These are phyloP conservation scores for Arthroderma uncinatum DNA, from an alignment of 2,329 filamentous ascomycete species.

Conservation along the genomic window DNA sequence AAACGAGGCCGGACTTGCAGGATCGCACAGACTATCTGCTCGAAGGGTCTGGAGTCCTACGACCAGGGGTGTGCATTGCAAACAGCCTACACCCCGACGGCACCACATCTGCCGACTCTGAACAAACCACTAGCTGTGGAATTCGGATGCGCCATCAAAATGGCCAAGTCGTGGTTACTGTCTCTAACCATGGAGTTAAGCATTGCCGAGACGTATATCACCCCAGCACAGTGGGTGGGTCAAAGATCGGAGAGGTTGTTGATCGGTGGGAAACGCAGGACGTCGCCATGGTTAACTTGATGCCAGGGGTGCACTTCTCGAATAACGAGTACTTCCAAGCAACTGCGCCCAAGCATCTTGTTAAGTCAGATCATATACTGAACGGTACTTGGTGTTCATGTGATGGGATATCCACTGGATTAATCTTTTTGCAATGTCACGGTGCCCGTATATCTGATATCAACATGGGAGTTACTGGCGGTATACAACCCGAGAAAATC, in stretches of 20 bases:
- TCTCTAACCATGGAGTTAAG: background rate
- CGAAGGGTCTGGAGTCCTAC: background rate
- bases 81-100: background rate
- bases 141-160: background rate
- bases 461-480: background rate
- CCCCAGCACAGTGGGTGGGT: background rate
- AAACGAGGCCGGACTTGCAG: background rate
- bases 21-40: background rate
- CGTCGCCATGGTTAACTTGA: background rate
- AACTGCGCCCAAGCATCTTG: background rate
- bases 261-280: background rate
- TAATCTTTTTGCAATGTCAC: background rate
- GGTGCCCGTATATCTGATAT: background rate
- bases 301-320: background rate
- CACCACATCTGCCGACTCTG: background rate
- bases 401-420: background rate
- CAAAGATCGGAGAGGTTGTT: background rate
- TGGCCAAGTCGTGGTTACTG: background rate
- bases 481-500: background rate
- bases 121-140: background rate
- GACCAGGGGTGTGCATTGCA: background rate
- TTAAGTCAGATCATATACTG: background rate
- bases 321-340: background rate
- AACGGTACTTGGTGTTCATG: background rate
- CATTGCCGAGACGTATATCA: background rate